phyloP scores from a whole-genome alignment of 2,329 filamentous ascomycete genomes.

The Venturiaceae sp. region DNA sequence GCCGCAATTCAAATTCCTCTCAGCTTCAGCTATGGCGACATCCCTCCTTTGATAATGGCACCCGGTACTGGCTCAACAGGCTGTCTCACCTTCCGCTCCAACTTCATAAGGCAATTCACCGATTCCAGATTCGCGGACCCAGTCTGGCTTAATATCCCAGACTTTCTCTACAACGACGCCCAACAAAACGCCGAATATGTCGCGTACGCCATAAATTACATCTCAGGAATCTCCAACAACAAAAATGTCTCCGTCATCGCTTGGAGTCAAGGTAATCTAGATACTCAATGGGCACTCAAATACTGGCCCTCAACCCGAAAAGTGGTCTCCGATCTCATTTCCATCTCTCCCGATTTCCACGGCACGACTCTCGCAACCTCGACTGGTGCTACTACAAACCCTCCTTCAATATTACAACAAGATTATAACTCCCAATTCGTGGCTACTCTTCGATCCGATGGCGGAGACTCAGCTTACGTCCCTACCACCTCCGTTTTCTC shows the following conservation, averaged over 20 bases:
- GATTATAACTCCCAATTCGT: conserved; percentile 34
- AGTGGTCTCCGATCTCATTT: conserved; percentile 38
- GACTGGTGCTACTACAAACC: conserved; percentile 18
- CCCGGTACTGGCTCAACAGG: conserved; percentile 44
- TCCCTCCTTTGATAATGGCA: conserved; percentile 41
- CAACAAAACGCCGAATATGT: conserved; percentile 46
- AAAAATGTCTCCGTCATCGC: conserved; percentile 35
- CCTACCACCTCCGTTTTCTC: conserved; percentile 46
- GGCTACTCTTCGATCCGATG: conserved; percentile 28
- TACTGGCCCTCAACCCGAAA: conserved; percentile 44
- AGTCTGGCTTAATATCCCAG: conserved; percentile 48
- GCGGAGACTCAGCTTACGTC: conserved; percentile 44
- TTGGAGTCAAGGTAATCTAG: conserved; percentile 47
- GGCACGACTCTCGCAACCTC: conserved; percentile 33
- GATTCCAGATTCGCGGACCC: conserved; percentile 36
- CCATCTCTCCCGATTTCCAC: conserved; percentile 43
- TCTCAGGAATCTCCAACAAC: conserved; percentile 28
- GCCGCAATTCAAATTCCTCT: conserved; percentile 42
- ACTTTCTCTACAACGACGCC: conserved; percentile 35
- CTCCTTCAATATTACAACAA: conserved; percentile 39
- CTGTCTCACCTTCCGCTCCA: conserved; percentile 34
- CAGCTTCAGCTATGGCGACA: conserved; percentile 36
- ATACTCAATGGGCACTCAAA: conserved; percentile 48
- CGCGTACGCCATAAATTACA: conserved; percentile 50
- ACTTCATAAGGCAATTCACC: conserved; percentile 39